Conservation (phyloP, 2,329 filamentous ascomycete genomes). For the Trichoderma arundinaceum region DNA sequence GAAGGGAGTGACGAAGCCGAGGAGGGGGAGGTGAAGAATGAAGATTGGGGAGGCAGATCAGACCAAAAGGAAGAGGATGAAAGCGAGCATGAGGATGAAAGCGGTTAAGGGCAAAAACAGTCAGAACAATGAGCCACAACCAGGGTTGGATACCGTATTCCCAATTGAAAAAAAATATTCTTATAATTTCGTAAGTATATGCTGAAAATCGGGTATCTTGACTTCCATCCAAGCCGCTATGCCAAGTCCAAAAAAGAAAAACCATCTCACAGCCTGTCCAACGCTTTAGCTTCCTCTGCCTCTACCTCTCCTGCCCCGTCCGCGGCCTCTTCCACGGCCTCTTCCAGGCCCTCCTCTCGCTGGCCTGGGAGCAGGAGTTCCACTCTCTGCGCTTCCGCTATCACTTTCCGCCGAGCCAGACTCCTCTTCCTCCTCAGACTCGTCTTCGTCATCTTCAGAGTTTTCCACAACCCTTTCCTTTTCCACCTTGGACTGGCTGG, state of each 20-base stretch:
- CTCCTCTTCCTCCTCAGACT: conserved; percentile 39
- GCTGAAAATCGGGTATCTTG: conserved; percentile 25
- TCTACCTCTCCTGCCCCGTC: conserved; percentile 45
- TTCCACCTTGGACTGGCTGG: conserved; percentile 48
- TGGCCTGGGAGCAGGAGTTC: conserved; percentile 47
- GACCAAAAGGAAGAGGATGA: neutral
- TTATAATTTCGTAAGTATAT: neutral
- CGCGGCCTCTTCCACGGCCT: conserved; percentile 42
- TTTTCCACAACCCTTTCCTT: conserved; percentile 42
- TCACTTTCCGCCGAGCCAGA: conserved; percentile 44
- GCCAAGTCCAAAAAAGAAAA: neutral
- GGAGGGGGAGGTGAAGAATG: neutral
- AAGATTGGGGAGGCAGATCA: neutral
- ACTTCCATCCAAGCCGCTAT: conserved; percentile 14
- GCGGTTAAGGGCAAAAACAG: neutral
- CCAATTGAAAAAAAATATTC: neutral
- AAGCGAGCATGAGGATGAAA: neutral
- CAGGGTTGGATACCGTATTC: neutral
- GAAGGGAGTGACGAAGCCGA: conserved; percentile 11
- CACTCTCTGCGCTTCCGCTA: conserved; percentile 45
- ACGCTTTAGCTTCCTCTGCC: conserved; percentile 37
- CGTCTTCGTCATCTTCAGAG: conserved; percentile 45
- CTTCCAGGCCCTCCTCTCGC: conserved; percentile 43
- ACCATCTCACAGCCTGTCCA: conserved; percentile 1
- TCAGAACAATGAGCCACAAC: neutral